Evolutionary conservation across 495 filamentous ascomycete genomes (phyloP), one percentile per base, ranked within the genome.

Genomic region (Halenospora varia): DNA sequence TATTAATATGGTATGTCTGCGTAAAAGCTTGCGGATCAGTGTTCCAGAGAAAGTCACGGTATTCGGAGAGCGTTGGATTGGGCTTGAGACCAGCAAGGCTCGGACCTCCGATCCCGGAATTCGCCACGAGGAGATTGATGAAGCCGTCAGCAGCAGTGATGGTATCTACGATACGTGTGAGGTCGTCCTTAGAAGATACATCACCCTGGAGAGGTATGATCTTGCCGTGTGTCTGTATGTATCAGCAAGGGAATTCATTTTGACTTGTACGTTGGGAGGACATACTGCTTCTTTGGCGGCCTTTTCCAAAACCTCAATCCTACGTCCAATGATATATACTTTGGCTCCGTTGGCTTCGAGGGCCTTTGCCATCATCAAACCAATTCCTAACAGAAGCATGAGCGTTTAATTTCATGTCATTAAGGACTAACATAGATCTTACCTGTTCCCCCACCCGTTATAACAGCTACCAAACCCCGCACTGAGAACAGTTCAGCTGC

Each of bases 241-340:
- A 49, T 49, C 19, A 24, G 47, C 19, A 19, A 49, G 3, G 22
- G 20, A 45, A 9, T 45, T 20, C 42, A 17, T 9, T 8, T 8
- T 20, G 8, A 20, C 42, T 59, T 61, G 15, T 75, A 71, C 23
- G 52, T 60, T 18, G 53, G 65, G 48, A 52, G 42, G 42, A 20
- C 42, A 17, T 17, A 45, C 42, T n/a, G 42, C 53, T 4, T 42
- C 53, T 63, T 56, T 56, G 0, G 61, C 71, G 24, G 75, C 74
- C 26, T 72, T 66, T 46, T 82, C 69, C 1, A 87, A 76, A 3
- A 76, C 66, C 20, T 80, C 75, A 49, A 71, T 64, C 20, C 84
- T 77, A 2, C 88, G 75, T 23, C 85, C 86, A 44, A 88, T 64
- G 62, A 91, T 82, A 74, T 88, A 91, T 49, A 91, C 80, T 62